A percentile compares a stretch with the other conserved stretches of the same genome.
Conservation (phyloP, 2,329 filamentous ascomycete species). For the Colletotrichum gigasporum region DNA sequence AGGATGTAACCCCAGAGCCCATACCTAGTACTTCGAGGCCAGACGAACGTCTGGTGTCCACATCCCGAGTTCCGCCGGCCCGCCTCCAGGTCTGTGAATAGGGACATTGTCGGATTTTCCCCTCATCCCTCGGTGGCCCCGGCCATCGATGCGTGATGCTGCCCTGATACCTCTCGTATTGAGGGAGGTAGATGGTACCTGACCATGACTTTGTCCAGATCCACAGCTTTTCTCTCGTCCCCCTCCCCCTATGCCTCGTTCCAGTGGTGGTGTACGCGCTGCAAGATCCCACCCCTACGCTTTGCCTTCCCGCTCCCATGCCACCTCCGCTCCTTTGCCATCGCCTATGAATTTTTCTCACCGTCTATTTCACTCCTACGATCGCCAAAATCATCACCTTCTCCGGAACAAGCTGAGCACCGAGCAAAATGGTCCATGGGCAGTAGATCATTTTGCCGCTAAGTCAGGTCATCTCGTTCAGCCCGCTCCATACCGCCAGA, state of each 20-base stretch:
- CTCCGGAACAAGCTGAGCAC: not conserved
- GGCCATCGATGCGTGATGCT: slow-evolving; percentile 3
- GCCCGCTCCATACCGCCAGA: slow-evolving; percentile 1
- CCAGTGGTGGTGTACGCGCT: not conserved
- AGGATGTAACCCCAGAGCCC: slow-evolving; percentile 10
- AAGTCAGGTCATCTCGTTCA: slow-evolving; percentile 4
- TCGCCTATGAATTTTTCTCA: not conserved
- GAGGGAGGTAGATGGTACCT: slow-evolving; percentile 19
- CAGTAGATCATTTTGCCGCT: slow-evolving; percentile 8
- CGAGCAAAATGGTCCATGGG: not conserved
- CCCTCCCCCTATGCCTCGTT: not conserved
- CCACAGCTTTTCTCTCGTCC: slow-evolving; percentile 3
- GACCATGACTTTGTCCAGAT: not conserved
- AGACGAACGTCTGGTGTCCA: slow-evolving; percentile 10
- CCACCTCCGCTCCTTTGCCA: not conserved
- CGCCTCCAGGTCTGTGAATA: slow-evolving; percentile 12
- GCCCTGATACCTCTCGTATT: slow-evolving; percentile 5
- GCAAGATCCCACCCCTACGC: not conserved
- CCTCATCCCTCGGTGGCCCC: slow-evolving; percentile 9
- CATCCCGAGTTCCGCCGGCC: slow-evolving; percentile 7
- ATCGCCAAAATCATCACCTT: not conserved
- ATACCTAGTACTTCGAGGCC: slow-evolving; percentile 4
- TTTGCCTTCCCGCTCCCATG: not conserved
- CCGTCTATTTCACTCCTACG: not conserved
- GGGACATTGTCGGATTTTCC: slow-evolving; percentile 3